Base-by-base conservation (phyloP, 805 yeast species). In the Starmerella sp. region DNA sequence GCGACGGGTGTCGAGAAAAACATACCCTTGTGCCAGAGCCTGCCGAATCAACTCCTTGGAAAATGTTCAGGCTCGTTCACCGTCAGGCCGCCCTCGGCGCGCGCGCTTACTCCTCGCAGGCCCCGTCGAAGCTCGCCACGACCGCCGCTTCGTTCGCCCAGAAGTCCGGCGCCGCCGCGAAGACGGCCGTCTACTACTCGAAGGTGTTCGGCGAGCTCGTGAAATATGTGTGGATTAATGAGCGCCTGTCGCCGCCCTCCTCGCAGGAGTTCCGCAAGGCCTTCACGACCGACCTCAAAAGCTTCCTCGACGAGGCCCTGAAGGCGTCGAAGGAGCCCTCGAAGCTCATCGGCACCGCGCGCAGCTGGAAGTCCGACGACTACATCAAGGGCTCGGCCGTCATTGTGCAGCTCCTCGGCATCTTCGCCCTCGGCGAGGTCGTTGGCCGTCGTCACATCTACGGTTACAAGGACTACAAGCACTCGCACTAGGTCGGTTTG, bases 391-490 rank as follows among this genome's bases (percentile, higher is more conserved):
- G 78, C 69, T 83, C 84, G 64, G 83, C 90, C 39, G 82, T 80
- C 73, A 82, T 81, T 63, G 73, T 89, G 63, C 98, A 93, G 75
- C 73, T 91, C 54, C 75, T 86, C 62, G 98, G 97, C 61, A 78
- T 90, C 70, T 93, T 89, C 74, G 81, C 97, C 31, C 77, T 91
- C 48, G 98, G 98, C 69, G 98, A 93, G 78, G 81, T 90, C 64
- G 78, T 93, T 67, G 98, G 98, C 68, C 88, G 97, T 78, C 85
- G 97, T 77, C 81, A 86, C 67, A 65, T 93, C 58, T 86, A 89
- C 67, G 96, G 97, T 63, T 91, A 93, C 78, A 56, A 57, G 60
- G 52, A 57, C 52, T 52, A 58, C 53, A n/a, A 45, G 51, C 56
- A 49, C 56, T 39, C 36, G 17, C 57, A 53, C 47, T 53, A 43